phyloP scores from a whole-genome alignment of 176 grass and related monocot genomes.

The Carex parvula region DNA sequence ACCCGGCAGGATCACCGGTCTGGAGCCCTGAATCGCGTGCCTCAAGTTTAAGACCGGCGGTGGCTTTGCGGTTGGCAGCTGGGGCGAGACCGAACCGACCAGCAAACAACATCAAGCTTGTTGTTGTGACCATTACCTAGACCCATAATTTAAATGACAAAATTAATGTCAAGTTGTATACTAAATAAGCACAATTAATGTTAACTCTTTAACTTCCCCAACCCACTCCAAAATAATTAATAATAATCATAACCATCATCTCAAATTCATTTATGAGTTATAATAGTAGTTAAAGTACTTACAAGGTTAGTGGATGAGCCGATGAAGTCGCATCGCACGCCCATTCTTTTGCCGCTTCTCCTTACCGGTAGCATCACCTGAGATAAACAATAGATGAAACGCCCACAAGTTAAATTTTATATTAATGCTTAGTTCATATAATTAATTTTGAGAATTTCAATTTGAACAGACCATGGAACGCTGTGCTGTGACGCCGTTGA shows the following conservation, averaged over 20 bases:
- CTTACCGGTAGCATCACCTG: conserved; percentile 39
- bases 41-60: conserved; percentile 85
- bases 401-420: background rate
- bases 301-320: conserved; percentile 82
- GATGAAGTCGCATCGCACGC: conserved; percentile 88
- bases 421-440: background rate
- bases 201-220: too few relatives aligned
- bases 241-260: too few relatives aligned
- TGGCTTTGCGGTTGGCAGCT: conserved; percentile 87
- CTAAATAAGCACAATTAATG: background rate
- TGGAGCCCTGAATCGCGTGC: conserved; percentile 81
- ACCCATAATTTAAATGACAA: background rate
- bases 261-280: background rate
- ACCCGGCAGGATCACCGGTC: conserved; percentile 88
- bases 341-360: conserved; percentile 38
- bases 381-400: background rate
- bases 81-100: conserved; percentile 95
- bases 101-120: conserved; percentile 92
- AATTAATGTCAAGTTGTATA: background rate
- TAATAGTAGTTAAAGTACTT: background rate
- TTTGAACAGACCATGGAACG: conserved; percentile 38
- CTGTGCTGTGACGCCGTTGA: conserved; percentile 56
- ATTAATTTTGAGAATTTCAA: background rate
- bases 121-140: conserved; percentile 88
- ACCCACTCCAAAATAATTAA: background rate